A percentile compares a stretch with the other conserved stretches of the same genome.
Conservation (phyloP, 116 monocot genomes). For the Trichopus zeylanicus region DNA sequence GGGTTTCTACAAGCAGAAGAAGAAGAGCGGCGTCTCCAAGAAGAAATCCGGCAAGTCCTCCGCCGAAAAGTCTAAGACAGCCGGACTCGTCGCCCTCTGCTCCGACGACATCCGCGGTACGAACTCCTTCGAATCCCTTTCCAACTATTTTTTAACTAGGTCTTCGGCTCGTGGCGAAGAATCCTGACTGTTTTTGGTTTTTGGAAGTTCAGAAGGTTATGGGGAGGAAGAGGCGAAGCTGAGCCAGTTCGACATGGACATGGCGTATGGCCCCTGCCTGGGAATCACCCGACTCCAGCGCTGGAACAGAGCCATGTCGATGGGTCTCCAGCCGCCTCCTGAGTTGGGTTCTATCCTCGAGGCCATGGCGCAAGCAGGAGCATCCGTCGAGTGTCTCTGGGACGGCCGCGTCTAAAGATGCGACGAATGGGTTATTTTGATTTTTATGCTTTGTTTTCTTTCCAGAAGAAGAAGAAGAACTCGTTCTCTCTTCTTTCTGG, state of each 20-base stretch:
- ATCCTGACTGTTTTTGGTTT: not conserved
- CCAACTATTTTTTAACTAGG: not conserved
- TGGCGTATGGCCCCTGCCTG: constrained; percentile 24
- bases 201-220: constrained; percentile 4
- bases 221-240: constrained; percentile 11
- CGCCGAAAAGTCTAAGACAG: not conserved
- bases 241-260: constrained; percentile 25
- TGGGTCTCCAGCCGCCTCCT: constrained; percentile 17
- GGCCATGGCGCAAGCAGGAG: not conserved
- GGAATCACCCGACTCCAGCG: constrained; percentile 24
- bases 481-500: too few relatives aligned
- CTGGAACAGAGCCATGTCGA: constrained; percentile 17
- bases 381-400: constrained; percentile 14
- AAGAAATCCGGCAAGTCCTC: constrained; percentile 7
- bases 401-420: constrained; percentile 8
- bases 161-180: too few relatives aligned
- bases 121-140: not conserved
- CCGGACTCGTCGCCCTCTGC: constrained; percentile 8
- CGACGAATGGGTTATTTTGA: not conserved
- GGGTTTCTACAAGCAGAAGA: constrained; percentile 22
- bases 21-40: constrained; percentile 5
- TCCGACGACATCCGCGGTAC: constrained; percentile 13
- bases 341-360: constrained; percentile 15
- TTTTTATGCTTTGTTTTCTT: not conserved
- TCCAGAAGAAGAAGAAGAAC: too few relatives aligned